These are phyloP conservation scores for Musa beccarii DNA, from an alignment of 176 grass and related monocot genomes.

Conservation along the genomic window DNA sequence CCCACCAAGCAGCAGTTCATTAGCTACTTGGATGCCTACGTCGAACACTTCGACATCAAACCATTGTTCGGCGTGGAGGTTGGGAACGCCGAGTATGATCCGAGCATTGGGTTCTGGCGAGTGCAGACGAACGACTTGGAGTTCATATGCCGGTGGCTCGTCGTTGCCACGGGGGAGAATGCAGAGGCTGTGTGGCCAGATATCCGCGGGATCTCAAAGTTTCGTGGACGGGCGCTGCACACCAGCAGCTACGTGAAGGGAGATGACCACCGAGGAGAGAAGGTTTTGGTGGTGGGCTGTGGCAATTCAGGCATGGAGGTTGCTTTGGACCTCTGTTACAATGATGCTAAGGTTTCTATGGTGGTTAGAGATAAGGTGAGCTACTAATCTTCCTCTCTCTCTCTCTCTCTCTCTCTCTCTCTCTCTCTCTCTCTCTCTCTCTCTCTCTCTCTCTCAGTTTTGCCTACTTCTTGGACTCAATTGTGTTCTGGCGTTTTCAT, in stretches of 20 bases:
- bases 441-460: no score
- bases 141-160: slow-evolving; percentile 67
- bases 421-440: no score
- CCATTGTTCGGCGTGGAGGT: slow-evolving; percentile 45
- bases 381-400: background rate
- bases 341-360: slow-evolving; percentile 58
- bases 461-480: background rate
- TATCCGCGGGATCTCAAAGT: slow-evolving; percentile 26
- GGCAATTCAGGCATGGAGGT: slow-evolving; percentile 99
- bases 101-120: slow-evolving; percentile 56
- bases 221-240: slow-evolving; percentile 39
- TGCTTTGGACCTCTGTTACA: slow-evolving; percentile 78
- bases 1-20: slow-evolving; percentile 75
- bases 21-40: slow-evolving; percentile 71
- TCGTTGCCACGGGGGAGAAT: slow-evolving; percentile 86
- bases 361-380: slow-evolving; percentile 83
- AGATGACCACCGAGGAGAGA: slow-evolving; percentile 51
- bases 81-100: slow-evolving; percentile 36
- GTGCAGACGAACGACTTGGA: slow-evolving; percentile 31
- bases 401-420: no score
- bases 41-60: slow-evolving; percentile 38
- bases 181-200: slow-evolving; percentile 49
- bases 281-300: slow-evolving; percentile 78
- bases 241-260: slow-evolving; percentile 65
- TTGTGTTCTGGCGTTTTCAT: background rate